phyloP scores from a whole-genome alignment of 1,284 basidiomycete genomes.

The Leccinum solheimii region DNA sequence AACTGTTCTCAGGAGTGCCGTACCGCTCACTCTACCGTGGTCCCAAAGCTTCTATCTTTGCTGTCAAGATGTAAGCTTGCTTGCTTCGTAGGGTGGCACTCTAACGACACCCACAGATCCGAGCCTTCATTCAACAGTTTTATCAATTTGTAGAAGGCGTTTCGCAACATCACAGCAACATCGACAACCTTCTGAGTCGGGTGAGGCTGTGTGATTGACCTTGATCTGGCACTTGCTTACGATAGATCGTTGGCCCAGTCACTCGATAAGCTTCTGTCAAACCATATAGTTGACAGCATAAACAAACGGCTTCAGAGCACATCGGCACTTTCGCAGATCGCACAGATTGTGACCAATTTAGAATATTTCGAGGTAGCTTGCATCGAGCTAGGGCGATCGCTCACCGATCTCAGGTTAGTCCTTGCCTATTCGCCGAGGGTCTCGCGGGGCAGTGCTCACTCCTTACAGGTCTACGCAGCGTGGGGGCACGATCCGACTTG shows the following conservation, averaged over 20 bases:
- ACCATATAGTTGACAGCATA: slow-evolving; percentile 81
- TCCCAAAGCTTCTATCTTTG: slow-evolving; percentile 94
- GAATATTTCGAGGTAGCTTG: slow-evolving; percentile 92
- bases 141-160: slow-evolving; percentile 97
- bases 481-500: slow-evolving; percentile 77
- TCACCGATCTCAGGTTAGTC: slow-evolving; percentile 75
- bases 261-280: slow-evolving; percentile 81
- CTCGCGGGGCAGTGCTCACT: not conserved
- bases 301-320: slow-evolving; percentile 69
- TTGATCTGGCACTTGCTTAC: slow-evolving; percentile 6
- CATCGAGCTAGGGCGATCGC: slow-evolving; percentile 81
- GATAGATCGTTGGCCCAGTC: slow-evolving; percentile 51
- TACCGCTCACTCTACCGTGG: slow-evolving; percentile 88
- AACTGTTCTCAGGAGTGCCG: slow-evolving; percentile 49
- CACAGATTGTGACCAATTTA: slow-evolving; percentile 91
- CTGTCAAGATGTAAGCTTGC: slow-evolving; percentile 78
- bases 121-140: slow-evolving; percentile 93
- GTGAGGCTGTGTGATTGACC: slow-evolving; percentile 42
- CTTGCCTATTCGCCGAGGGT: slow-evolving; percentile 13
- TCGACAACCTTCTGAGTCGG: slow-evolving; percentile 90
- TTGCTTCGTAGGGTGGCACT: not conserved
- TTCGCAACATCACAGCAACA: slow-evolving; percentile 86
- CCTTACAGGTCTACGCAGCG: slow-evolving; percentile 70
- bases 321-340: slow-evolving; percentile 89
- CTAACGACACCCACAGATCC: slow-evolving; percentile 55